Base-by-base conservation (phyloP, 2,329 filamentous ascomycete species). In the Neopestalotiopsis rosae region DNA sequence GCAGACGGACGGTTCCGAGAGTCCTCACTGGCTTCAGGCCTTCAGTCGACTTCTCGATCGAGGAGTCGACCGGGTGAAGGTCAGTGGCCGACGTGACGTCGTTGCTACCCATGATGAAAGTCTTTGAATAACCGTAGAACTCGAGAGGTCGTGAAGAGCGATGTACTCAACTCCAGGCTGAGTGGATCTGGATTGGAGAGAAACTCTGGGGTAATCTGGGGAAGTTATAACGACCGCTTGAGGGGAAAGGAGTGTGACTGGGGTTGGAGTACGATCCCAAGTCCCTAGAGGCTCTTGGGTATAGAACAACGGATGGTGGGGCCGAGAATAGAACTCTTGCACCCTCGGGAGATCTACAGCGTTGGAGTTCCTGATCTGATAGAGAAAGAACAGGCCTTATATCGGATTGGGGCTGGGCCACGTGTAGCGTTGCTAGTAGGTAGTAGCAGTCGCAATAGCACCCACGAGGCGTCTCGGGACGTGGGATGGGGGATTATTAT, bases 1-100 rank as follows among this genome's bases (percentile, higher is more conserved):
- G 79, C 30, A 85, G 77, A 17, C 79, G 82, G 34, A 85, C 78
- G 66, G 81, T 81, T 52, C 83, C 83, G 32, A 85, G 72, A 4
- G 80, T 81, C 63, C 73, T 74, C 61, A 28, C 24, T 28, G 38
- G 28, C 38, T 66, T 70, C 56, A 45, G 67, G 17, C 62, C 49
- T 7, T 69, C 52, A 13, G 38, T 49, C 20, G 56, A 66, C 24
- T 63, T 32, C 17, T 69, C 52, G n/a, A 28, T 49, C 20, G 56
- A n/a, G 40, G 62, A 24, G 30, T 69, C 68, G 12, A 56, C 66
- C 57, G 28, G 52, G 28, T 67, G 57, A 17, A 56, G 45, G 24
- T n/a, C 61, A 9, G 52, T 40, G 32, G 62, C 24, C 62, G 66
- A n/a, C 30, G 56, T 45, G 30, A 38, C 14, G 30, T 62, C 40